phyloP scores from a whole-genome alignment of 2,329 filamentous ascomycete species.

The Aaosphaeria arxii region DNA sequence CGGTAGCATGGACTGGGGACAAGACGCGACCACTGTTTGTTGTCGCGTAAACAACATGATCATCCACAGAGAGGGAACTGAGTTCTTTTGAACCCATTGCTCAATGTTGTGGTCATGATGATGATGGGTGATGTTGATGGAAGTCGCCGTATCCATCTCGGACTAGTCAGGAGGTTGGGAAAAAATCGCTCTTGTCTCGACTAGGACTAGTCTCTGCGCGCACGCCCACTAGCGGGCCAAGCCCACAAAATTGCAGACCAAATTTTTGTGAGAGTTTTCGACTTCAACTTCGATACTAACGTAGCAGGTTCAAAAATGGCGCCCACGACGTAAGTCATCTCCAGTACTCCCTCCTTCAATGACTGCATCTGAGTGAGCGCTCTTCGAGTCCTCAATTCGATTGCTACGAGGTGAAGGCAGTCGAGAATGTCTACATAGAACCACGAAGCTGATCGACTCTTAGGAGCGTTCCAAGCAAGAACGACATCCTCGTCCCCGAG shows the following conservation, averaged over 20 bases:
- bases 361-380: slow-evolving; percentile 1
- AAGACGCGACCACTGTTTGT: too few species aligned
- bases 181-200: too few species aligned
- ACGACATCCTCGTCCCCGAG: slow-evolving; percentile 97
- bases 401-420: not conserved
- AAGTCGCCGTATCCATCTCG: too few species aligned
- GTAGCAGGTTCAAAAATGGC: not conserved
- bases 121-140: too few species aligned
- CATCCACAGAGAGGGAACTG: too few species aligned
- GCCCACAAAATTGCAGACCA: not conserved
- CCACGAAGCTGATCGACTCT: not conserved
- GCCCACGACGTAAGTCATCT: not conserved
- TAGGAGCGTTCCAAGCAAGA: slow-evolving; percentile 88
- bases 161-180: too few species aligned
- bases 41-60: too few species aligned
- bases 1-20: too few species aligned
- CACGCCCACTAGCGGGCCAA: not conserved
- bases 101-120: too few species aligned
- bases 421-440: not conserved
- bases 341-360: not conserved
- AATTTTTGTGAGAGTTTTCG: not conserved
- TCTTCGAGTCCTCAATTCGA: slow-evolving; percentile 3
- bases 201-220: too few species aligned
- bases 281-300: not conserved
- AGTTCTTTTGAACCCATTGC: too few species aligned